A percentile compares a stretch with the other conserved stretches of the same genome.
Evolutionary conservation across 306 rosid genomes (phyloP).

Genomic region (Lotus japonicus): DNA sequence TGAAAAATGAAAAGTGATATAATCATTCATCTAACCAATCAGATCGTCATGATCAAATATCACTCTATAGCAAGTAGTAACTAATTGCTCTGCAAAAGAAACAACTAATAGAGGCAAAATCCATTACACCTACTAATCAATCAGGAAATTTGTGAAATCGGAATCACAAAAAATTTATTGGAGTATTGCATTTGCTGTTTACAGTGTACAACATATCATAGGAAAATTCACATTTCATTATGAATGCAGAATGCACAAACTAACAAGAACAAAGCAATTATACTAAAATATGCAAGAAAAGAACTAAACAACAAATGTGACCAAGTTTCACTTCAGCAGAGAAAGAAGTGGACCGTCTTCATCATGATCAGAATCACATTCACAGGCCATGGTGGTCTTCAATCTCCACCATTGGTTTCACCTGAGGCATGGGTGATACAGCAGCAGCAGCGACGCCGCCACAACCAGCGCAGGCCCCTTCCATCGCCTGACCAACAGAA

Average conservation of each 20-base stretch:
- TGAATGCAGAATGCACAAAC: neutral
- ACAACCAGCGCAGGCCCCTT: constrained; percentile 41
- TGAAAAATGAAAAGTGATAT: no score
- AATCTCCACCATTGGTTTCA: constrained; percentile 39
- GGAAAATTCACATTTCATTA: neutral
- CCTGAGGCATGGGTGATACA: constrained; percentile 36
- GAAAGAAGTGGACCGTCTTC: constrained; percentile 6
- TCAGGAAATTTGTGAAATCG: neutral
- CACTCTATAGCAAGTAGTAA: no score
- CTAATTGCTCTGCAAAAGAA: no score
- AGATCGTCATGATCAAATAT: no score
- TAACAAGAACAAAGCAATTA: neutral
- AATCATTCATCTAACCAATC: no score
- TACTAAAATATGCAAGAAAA: neutral
- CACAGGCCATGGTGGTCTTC: constrained; percentile 69
- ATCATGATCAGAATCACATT: neutral
- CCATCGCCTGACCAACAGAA: constrained; percentile 10
- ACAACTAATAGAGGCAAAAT: neutral
- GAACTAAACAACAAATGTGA: neutral
- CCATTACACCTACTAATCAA: neutral
- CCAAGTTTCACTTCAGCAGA: constrained; percentile 10
- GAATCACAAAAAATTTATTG: constrained; percentile 1
- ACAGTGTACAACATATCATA: neutral
- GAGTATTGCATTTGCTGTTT: neutral
- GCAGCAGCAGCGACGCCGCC: neutral